Evolutionary conservation across 192 early-diverging fungal genomes (phyloP), one percentile per base, ranked within the genome.

Genomic region (Entophlyctis luteolus): DNA sequence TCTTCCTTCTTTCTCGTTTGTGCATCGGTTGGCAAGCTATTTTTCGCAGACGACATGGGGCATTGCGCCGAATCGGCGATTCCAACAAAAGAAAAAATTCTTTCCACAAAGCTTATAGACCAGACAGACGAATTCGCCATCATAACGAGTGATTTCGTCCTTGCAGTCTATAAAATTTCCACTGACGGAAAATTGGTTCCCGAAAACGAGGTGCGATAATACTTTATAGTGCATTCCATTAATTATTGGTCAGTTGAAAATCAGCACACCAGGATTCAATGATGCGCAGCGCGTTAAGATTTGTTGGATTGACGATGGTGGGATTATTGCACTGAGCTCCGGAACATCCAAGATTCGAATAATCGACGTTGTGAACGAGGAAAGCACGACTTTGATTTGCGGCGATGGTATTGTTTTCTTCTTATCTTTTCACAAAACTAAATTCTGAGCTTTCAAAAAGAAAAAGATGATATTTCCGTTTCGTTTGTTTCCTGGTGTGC

Each of bases 41-140:
- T 73, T 68, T 77, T 72, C 47, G 81, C 81, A 0, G 81, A 83
- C 69, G 81, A 83, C 54, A 76, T 79, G 73, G 79, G 79, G 2
- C 79, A 76, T 35, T 83, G 81, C 56, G 59, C 68, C 20, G 77
- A 79, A 50, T 59, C 59, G 32, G 57, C 50, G 1, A 50, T 28
- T 2, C 10, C n/a, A 42, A 63, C 37, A n/a, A 62, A 57, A n/a
- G 39, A 52, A 0, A 39, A 68, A 23, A 67, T 77, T 38, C 37
- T 56, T 4, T 54, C 74, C 39, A 25, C 76, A 4, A 39, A 74
- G 23, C 37, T 72, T 27, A 18, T 77, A 3, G 72, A 79, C 33
- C 23, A 49, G 8, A 67, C 55, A 35, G 71, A 80, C 29, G 65
- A 59, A 14, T 52, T 83, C 12, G 57, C 76, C 1, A 58, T 76